A percentile compares a stretch with the other conserved stretches of the same genome.
phyloP scores from a whole-genome alignment of 805 yeast species.

The Vanderwaltozyma verrucispora region DNA sequence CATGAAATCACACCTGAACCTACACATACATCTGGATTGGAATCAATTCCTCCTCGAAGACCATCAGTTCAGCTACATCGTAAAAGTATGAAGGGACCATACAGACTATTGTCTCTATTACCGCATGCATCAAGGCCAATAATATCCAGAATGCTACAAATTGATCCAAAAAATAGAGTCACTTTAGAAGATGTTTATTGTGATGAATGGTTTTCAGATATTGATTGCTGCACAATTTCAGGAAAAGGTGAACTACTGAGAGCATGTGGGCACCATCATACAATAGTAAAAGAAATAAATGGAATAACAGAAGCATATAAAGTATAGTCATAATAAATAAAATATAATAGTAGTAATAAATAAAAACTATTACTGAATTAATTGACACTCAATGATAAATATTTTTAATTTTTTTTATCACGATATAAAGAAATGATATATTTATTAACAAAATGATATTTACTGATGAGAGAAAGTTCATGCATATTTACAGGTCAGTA shows the following conservation, averaged over 20 bases:
- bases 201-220: conserved; percentile 62
- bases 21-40: not conserved
- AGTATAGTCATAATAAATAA: not conserved
- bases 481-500: not conserved
- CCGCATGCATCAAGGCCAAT: conserved; percentile 81
- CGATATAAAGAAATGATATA: too few relatives aligned
- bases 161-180: conserved; percentile 54
- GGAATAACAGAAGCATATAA: conserved; percentile 1
- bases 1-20: not conserved
- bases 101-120: conserved; percentile 63
- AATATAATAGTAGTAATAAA: not conserved
- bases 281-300: conserved; percentile 35
- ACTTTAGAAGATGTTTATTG: conserved; percentile 51
- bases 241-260: conserved; percentile 30
- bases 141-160: conserved; percentile 51
- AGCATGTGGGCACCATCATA: conserved; percentile 43
- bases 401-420: too few relatives aligned
- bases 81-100: conserved; percentile 57
- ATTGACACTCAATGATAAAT: too few relatives aligned
- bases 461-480: too few relatives aligned
- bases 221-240: conserved; percentile 48
- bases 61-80: not conserved
- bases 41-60: not conserved
- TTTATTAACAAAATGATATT: too few relatives aligned
- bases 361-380: not conserved